Evolutionary conservation across 2,329 filamentous ascomycete genomes (phyloP).

Genomic region (Xylariomycetidae sp.): DNA sequence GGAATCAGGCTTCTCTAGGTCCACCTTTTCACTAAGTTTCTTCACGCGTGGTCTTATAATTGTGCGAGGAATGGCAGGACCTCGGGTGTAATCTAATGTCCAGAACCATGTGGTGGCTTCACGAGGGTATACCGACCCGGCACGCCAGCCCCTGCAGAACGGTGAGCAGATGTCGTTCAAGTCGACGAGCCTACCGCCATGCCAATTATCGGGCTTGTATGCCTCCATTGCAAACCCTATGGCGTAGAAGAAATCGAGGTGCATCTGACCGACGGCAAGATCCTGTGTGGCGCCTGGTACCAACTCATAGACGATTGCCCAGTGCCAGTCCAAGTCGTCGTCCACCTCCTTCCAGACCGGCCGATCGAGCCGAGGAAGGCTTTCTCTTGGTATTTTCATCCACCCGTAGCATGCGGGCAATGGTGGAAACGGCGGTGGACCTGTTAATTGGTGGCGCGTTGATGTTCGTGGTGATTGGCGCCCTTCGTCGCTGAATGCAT

Average conservation of each 20-base stretch:
- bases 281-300: slow-evolving; percentile 2
- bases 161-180: slow-evolving; percentile 4
- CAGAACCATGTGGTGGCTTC: slow-evolving; percentile 3
- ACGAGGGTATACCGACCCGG: not conserved
- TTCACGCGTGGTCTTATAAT: no score
- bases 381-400: slow-evolving; percentile 3
- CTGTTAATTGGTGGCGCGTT: slow-evolving; percentile 1
- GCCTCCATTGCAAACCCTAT: slow-evolving; percentile 3
- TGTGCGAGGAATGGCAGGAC: not conserved
- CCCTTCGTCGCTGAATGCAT: slow-evolving; percentile 4
- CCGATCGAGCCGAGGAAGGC: slow-evolving; percentile 2
- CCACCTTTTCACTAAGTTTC: no score
- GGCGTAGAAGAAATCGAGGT: slow-evolving; percentile 5
- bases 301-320: slow-evolving; percentile 2
- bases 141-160: slow-evolving; percentile 3
- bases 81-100: slow-evolving; percentile 3
- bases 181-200: slow-evolving; percentile 3
- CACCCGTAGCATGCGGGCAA: slow-evolving; percentile 3
- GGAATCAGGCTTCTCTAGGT: no score
- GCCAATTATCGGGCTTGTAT: slow-evolving; percentile 6
- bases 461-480: slow-evolving; percentile 1
- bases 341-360: not conserved
- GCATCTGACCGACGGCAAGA: slow-evolving; percentile 2
- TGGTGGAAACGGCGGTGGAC: slow-evolving; percentile 2
- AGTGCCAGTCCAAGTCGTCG: slow-evolving; percentile 2